These are phyloP conservation scores for Paraglomus occultum DNA, from an alignment of 192 early-diverging fungal species.

Conservation along the genomic window DNA sequence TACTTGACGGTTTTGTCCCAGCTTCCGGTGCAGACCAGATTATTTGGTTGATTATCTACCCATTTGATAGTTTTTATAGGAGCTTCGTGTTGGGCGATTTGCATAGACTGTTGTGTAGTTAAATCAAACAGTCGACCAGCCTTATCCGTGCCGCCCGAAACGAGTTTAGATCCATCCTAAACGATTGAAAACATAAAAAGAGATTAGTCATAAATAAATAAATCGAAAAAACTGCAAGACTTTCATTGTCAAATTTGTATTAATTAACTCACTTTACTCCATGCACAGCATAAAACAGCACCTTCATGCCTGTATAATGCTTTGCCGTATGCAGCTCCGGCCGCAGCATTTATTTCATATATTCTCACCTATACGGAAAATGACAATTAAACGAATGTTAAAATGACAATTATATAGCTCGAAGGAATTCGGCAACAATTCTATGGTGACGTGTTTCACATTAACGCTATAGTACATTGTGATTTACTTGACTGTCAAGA, in stretches of 20 bases:
- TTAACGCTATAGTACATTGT: too few relatives aligned
- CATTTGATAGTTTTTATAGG: constrained; percentile 80
- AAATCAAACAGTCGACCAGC: constrained; percentile 83
- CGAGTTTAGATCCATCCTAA: constrained; percentile 88
- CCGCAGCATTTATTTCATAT: constrained; percentile 78
- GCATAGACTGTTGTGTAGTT: constrained; percentile 71
- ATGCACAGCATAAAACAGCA: constrained; percentile 78
- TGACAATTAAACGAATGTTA: neutral
- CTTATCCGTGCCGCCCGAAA: constrained; percentile 91
- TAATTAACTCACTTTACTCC: constrained; percentile 68
- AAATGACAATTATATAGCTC: neutral
- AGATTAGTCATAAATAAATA: neutral
- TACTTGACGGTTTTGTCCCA: constrained; percentile 97
- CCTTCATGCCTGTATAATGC: constrained; percentile 78
- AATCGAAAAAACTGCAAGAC: neutral
- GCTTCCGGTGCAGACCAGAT: constrained; percentile 82
- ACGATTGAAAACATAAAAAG: neutral
- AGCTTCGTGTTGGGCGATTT: constrained; percentile 89
- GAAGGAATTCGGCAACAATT: too few relatives aligned
- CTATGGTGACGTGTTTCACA: too few relatives aligned
- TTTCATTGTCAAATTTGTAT: neutral
- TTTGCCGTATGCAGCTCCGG: constrained; percentile 72
- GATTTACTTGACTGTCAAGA: too few relatives aligned
- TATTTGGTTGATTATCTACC: constrained; percentile 60
- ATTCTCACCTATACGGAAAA: constrained; percentile 77